Evolutionary conservation across 2,329 filamentous ascomycete genomes (phyloP).

Genomic region (Cytospora schulzeri): DNA sequence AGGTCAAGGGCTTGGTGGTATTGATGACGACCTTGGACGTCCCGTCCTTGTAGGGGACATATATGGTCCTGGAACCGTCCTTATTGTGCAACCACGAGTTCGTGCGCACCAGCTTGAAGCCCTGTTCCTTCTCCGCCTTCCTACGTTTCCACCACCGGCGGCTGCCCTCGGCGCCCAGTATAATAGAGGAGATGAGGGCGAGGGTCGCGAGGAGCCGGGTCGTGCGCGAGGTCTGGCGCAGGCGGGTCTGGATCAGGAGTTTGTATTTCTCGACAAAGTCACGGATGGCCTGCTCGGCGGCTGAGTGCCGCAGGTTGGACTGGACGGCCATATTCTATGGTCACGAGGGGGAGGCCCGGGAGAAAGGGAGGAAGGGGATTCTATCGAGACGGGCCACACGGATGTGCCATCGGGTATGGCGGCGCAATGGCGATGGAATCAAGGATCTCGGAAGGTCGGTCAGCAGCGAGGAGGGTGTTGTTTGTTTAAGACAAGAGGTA

Average conservation of each 20-base stretch:
- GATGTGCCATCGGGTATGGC: slow-evolving; percentile 12
- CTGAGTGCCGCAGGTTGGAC: slow-evolving; percentile 74
- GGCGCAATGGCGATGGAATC: slow-evolving; percentile 11
- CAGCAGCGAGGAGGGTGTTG: neutral
- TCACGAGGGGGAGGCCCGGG: neutral
- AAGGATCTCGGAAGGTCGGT: neutral
- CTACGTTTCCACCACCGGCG: slow-evolving; percentile 74
- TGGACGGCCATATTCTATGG: slow-evolving; percentile 78
- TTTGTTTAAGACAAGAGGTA: neutral
- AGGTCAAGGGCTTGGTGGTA: slow-evolving; percentile 88
- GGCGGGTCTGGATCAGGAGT: slow-evolving; percentile 51
- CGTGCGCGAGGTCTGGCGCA: slow-evolving; percentile 68
- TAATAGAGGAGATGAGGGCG: slow-evolving; percentile 74
- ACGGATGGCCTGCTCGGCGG: slow-evolving; percentile 67
- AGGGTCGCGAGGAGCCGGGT: slow-evolving; percentile 77
- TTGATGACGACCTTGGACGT: slow-evolving; percentile 91
- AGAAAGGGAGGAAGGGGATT: neutral
- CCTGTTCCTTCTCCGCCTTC: slow-evolving; percentile 79
- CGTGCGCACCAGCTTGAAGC: slow-evolving; percentile 76
- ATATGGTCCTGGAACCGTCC: slow-evolving; percentile 92
- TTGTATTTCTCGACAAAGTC: slow-evolving; percentile 64
- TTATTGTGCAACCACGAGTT: slow-evolving; percentile 94
- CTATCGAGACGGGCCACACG: slow-evolving; percentile 1
- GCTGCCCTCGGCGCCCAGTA: slow-evolving; percentile 77
- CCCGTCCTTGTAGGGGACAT: slow-evolving; percentile 85